Conservation (phyloP, 306 rosid species). For the Vigna reflexopilosa region DNA sequence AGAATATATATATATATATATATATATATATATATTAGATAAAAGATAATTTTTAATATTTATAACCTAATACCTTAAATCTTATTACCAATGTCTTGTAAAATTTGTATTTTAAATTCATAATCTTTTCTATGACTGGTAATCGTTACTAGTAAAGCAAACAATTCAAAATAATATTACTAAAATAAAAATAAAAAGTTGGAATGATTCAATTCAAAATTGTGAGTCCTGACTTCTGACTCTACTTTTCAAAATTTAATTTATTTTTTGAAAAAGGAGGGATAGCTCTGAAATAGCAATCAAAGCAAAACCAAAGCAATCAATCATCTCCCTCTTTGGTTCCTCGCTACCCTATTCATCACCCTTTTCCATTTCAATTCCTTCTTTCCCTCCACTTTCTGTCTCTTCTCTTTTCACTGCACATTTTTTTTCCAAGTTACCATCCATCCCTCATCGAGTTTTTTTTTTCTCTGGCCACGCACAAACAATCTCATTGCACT, state of each 20-base stretch:
- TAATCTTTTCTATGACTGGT: too few species aligned
- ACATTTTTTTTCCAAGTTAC: too few species aligned
- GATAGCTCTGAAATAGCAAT: conserved; percentile 13
- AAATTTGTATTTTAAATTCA: too few species aligned
- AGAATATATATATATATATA: too few species aligned
- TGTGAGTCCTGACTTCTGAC: background rate
- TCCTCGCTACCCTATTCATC: background rate
- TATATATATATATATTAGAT: too few species aligned
- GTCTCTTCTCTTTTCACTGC: background rate
- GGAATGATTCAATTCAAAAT: conserved; percentile 28
- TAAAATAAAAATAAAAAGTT: background rate
- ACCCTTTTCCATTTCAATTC: background rate
- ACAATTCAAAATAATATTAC: too few species aligned
- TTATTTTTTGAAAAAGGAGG: background rate
- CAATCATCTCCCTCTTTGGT: background rate
- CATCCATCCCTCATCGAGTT: too few species aligned
- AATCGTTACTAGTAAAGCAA: background rate
- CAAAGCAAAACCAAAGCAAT: background rate
- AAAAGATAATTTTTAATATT: too few species aligned
- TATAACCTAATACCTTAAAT: too few species aligned
- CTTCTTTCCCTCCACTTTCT: conserved; percentile 33
- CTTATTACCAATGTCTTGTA: too few species aligned
- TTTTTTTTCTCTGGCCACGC: background rate
- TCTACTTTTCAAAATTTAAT: conserved; percentile 10
- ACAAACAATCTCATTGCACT: background rate